Evolutionary conservation across 148 eudicot genomes (phyloP).

Genomic region (Polygonum aviculare): DNA sequence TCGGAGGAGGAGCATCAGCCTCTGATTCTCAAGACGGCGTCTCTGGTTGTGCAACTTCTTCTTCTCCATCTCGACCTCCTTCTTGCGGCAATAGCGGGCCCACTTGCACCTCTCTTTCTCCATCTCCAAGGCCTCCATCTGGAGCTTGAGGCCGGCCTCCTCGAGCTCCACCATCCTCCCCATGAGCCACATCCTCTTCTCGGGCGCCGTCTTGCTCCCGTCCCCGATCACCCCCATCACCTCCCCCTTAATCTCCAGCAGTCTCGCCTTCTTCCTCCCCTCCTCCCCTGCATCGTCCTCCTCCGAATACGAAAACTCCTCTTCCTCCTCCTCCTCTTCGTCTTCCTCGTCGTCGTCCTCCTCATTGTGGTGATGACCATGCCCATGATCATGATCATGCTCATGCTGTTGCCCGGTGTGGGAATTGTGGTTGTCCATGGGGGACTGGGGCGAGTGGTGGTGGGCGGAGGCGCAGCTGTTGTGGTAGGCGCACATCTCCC

Average conservation of each 20-base stretch:
- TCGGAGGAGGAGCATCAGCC: conserved; percentile 55
- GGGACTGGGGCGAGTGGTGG: conserved; percentile 8
- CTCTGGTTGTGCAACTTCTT: conserved; percentile 58
- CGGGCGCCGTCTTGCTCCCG: conserved; percentile 34
- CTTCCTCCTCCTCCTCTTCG: conserved; percentile 11
- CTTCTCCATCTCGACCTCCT: conserved; percentile 65
- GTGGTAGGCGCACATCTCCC: conserved; percentile 98
- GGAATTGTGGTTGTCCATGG: conserved; percentile 9
- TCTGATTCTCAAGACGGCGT: conserved; percentile 61
- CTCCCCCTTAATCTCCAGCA: conserved; percentile 22
- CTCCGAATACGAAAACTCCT: conserved; percentile 13
- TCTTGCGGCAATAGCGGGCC: conserved; percentile 44
- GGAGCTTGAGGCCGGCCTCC: conserved; percentile 40
- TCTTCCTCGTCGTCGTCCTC: conserved; percentile 28
- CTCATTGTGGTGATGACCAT: conserved; percentile 17
- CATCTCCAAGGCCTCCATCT: conserved; percentile 39
- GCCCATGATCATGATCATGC: background rate
- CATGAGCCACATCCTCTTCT: conserved; percentile 64
- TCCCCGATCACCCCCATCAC: conserved; percentile 39
- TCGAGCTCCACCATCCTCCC: conserved; percentile 41
- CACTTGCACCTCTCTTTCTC: conserved; percentile 67
- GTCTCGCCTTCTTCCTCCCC: background rate
- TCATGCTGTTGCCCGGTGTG: background rate
- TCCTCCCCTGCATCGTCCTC: conserved; percentile 5
- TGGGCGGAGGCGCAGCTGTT: conserved; percentile 33